phyloP scores from a whole-genome alignment of 2,329 filamentous ascomycete species.

The Pestalotiopsis fici region DNA sequence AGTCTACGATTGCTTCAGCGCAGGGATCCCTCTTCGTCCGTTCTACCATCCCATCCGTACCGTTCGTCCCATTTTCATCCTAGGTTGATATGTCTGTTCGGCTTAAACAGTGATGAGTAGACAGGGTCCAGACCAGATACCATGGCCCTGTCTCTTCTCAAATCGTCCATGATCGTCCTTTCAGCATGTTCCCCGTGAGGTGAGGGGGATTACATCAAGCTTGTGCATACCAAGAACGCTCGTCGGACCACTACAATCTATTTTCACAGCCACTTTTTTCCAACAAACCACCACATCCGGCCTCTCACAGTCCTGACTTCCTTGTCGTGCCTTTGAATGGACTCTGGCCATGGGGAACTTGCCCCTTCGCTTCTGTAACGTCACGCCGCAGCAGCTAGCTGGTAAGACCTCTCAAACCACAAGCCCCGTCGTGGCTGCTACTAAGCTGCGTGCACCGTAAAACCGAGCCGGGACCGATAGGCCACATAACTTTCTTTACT shows the following conservation, averaged over 20 bases:
- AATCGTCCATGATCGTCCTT: neutral
- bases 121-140: neutral
- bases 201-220: neutral
- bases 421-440: slow-evolving; percentile 1
- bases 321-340: neutral
- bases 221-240: neutral
- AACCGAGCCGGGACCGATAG: neutral
- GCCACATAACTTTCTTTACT: neutral
- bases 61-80: neutral
- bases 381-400: slow-evolving; percentile 16
- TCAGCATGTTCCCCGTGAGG: neutral
- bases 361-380: slow-evolving; percentile 21
- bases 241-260: slow-evolving; percentile 11
- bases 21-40: neutral
- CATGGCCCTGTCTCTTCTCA: neutral
- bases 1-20: neutral
- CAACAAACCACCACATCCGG: neutral
- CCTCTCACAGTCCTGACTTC: slow-evolving; percentile 6
- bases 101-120: too few relatives aligned
- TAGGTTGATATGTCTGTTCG: neutral
- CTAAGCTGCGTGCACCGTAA: slow-evolving; percentile 18
- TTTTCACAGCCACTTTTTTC: slow-evolving; percentile 12
- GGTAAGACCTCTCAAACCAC: neutral
- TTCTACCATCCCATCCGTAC: neutral
- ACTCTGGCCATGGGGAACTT: too few relatives aligned